phyloP scores from a whole-genome alignment of 306 rosid species.

The Abrus pulchellus region DNA sequence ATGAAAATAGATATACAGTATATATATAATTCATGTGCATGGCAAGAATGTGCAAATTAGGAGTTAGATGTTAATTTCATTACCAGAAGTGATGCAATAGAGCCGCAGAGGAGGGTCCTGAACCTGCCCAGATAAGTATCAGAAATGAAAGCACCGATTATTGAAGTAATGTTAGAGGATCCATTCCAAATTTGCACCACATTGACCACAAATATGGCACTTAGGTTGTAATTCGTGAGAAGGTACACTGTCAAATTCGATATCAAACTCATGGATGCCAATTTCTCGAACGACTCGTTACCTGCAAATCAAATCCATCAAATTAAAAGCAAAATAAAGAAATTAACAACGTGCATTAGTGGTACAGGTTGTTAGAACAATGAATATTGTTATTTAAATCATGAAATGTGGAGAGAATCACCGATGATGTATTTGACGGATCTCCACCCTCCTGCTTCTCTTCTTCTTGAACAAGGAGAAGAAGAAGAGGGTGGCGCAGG shows the following conservation, averaged over 20 bases:
- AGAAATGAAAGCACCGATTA: slow-evolving; percentile 77
- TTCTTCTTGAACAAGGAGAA: neutral
- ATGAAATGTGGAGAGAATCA: neutral
- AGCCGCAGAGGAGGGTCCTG: slow-evolving; percentile 72
- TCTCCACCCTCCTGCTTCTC: slow-evolving; percentile 50
- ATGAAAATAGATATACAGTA: neutral
- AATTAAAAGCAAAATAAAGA: too few relatives aligned
- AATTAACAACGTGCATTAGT: neutral
- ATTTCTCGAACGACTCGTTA: slow-evolving; percentile 87
- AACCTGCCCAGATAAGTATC: slow-evolving; percentile 85
- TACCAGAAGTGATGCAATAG: slow-evolving; percentile 77
- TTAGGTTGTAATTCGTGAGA: slow-evolving; percentile 62
- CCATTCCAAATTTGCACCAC: slow-evolving; percentile 84
- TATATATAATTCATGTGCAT: neutral
- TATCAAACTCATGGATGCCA: slow-evolving; percentile 90
- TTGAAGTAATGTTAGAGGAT: slow-evolving; percentile 67
- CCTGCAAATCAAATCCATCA: slow-evolving; percentile 44
- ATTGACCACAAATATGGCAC: slow-evolving; percentile 64
- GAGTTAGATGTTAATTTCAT: slow-evolving; percentile 37
- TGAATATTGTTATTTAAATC: neutral
- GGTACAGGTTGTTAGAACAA: neutral
- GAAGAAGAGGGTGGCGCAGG: slow-evolving; percentile 17
- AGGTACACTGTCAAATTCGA: slow-evolving; percentile 71
- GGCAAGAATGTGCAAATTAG: slow-evolving; percentile 5
- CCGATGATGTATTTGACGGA: slow-evolving; percentile 45